A percentile compares a stretch with the other conserved stretches of the same genome.
Conservation (phyloP, 345 rosid genomes). For the Eucalyptus caleyi region DNA sequence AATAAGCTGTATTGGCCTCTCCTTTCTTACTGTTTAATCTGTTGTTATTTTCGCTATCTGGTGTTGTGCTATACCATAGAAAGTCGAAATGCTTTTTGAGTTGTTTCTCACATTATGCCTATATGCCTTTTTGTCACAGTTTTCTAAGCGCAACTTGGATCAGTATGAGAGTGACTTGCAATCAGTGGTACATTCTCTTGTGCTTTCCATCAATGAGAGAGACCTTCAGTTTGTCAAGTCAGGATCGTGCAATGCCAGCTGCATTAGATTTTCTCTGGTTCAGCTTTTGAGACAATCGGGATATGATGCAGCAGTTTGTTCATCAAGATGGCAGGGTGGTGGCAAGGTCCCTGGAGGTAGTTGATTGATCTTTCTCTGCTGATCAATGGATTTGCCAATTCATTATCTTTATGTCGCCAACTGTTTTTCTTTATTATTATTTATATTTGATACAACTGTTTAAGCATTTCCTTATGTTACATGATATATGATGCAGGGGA, state of each 20-base stretch:
- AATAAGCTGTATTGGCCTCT: background rate
- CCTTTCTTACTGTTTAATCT: background rate
- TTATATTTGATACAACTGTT: background rate
- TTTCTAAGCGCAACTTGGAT: constrained; percentile 33
- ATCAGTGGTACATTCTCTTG: constrained; percentile 44
- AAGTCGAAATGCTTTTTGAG: background rate
- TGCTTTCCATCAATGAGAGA: constrained; percentile 46
- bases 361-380: background rate
- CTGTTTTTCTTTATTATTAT: background rate
- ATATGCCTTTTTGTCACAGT: constrained; percentile 22
- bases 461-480: background rate
- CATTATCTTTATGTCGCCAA: background rate
- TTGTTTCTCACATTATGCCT: background rate
- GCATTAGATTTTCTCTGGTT: constrained; percentile 65
- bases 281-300: constrained; percentile 71
- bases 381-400: background rate
- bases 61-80: background rate
- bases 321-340: constrained; percentile 68
- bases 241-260: constrained; percentile 66
- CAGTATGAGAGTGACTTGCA: constrained; percentile 55
- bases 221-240: constrained; percentile 45
- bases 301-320: constrained; percentile 78
- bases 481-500: constrained; percentile 44
- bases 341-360: constrained; percentile 95
- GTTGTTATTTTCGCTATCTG: background rate